Conservation (phyloP, 2,329 filamentous ascomycete species). For the Colletotrichum brevisporum region DNA sequence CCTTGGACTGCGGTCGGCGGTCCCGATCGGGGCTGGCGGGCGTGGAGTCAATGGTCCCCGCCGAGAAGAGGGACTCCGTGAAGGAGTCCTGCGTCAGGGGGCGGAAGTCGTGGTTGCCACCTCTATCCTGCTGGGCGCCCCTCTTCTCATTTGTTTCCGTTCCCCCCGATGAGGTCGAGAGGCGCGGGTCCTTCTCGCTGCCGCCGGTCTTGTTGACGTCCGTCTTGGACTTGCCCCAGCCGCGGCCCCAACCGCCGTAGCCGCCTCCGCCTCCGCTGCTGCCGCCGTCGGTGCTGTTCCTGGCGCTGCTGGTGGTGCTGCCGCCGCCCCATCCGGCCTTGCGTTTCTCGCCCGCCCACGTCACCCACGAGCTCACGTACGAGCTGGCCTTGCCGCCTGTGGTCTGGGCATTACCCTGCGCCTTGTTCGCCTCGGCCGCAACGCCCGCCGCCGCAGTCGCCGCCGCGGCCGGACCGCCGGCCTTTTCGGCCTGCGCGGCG, state of each 20-base stretch:
- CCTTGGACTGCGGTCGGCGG: slow-evolving; percentile 27
- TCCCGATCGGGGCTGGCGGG: slow-evolving; percentile 23
- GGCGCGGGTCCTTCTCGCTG: slow-evolving; percentile 44
- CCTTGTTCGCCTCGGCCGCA: slow-evolving; percentile 55
- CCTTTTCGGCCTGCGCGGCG: slow-evolving; percentile 40
- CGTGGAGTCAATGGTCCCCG: slow-evolving; percentile 42
- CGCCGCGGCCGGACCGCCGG: slow-evolving; percentile 34
- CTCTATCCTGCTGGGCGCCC: slow-evolving; percentile 8
- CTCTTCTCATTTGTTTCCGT: slow-evolving; percentile 23
- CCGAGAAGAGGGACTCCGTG: slow-evolving; percentile 61
- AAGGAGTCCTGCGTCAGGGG: slow-evolving; percentile 59
- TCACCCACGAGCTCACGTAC: slow-evolving; percentile 78
- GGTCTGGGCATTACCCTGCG: slow-evolving; percentile 62
- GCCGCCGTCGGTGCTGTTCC: slow-evolving; percentile 20
- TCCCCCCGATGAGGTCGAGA: slow-evolving; percentile 26
- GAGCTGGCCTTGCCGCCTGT: slow-evolving; percentile 71
- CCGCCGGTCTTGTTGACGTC: slow-evolving; percentile 31
- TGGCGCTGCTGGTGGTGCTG: slow-evolving; percentile 29
- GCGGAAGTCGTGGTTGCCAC: slow-evolving; percentile 41
- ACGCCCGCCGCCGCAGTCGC: slow-evolving; percentile 45
- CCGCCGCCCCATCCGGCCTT: slow-evolving; percentile 61
- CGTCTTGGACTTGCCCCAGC: slow-evolving; percentile 45
- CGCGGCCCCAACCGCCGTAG: slow-evolving; percentile 52
- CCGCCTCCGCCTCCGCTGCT: slow-evolving; percentile 19
- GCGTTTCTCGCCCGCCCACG: slow-evolving; percentile 82